A percentile compares a stretch with the other conserved stretches of the same genome.
Conservation (phyloP, 176 grass and related monocot genomes). For the Thalia dealbata region DNA sequence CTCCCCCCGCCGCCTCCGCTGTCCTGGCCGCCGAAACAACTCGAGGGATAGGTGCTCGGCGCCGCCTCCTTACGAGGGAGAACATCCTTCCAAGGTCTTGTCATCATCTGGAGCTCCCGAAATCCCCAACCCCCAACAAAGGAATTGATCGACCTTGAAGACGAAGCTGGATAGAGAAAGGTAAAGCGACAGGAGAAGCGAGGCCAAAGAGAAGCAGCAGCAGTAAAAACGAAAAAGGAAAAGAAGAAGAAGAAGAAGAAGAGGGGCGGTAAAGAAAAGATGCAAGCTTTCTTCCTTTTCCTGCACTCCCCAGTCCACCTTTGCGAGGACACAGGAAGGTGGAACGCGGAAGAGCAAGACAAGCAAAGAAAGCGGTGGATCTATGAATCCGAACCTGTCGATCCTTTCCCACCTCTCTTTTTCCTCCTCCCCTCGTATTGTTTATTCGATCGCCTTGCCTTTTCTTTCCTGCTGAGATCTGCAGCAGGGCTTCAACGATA, state of each 20-base stretch:
- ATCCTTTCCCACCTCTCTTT: background rate
- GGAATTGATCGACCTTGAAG: background rate
- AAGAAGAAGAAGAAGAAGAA: no score
- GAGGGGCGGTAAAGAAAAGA: no score
- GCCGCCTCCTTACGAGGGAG: conserved; percentile 25
- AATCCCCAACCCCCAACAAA: background rate
- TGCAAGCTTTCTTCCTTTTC: conserved; percentile 6
- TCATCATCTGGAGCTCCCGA: conserved; percentile 34
- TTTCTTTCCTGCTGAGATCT: background rate
- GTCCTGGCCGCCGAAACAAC: conserved; percentile 15
- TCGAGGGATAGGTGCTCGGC: conserved; percentile 25
- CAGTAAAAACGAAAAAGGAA: no score
- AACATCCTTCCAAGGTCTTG: conserved; percentile 55
- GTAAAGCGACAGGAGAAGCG: background rate
- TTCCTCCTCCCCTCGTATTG: background rate
- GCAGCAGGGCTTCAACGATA: background rate
- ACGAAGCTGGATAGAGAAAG: background rate
- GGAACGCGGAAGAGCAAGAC: no score
- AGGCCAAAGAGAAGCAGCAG: background rate
- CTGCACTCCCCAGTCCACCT: background rate
- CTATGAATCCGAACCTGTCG: background rate
- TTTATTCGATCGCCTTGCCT: background rate
- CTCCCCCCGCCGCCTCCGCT: background rate
- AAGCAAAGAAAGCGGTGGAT: no score
- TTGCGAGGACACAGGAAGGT: background rate